Evolutionary conservation across 179 eudicot species (phyloP).

Genomic region (Vitellaria paradoxa): DNA sequence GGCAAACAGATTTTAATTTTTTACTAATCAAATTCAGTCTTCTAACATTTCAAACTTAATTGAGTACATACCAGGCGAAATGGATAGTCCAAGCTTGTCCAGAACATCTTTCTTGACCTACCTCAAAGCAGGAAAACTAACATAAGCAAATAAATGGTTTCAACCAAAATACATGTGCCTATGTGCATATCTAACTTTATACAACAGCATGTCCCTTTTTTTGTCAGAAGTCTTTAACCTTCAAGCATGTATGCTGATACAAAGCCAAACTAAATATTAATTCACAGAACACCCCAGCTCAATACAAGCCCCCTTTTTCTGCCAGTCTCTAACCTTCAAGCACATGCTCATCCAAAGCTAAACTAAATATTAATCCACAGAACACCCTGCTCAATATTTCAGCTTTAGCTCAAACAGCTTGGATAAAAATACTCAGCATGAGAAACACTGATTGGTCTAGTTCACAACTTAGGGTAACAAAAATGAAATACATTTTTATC

Average conservation of each 20-base stretch:
- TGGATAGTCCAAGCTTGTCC: conserved; percentile 57
- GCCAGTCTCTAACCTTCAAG: background rate
- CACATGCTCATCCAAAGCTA: background rate
- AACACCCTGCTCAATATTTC: background rate
- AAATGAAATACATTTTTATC: too few relatives aligned
- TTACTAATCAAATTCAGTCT: background rate
- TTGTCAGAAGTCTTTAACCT: background rate
- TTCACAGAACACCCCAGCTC: background rate
- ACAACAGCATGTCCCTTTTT: background rate
- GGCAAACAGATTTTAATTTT: conserved; percentile 5
- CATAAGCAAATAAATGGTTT: conserved; percentile 12
- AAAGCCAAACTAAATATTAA: background rate
- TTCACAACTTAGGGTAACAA: background rate
- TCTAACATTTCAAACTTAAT: background rate
- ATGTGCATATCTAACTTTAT: background rate
- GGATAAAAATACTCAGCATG: background rate
- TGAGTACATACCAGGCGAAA: conserved; percentile 53
- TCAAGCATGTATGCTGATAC: background rate
- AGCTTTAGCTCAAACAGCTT: background rate
- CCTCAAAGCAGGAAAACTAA: conserved; percentile 18
- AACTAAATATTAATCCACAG: background rate
- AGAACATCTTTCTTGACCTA: conserved; percentile 91
- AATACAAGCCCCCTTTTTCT: too few relatives aligned
- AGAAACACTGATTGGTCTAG: background rate
- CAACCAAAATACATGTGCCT: background rate